Conservation (phyloP, 1,139 yeast genomes). For the Wickerhamiella pararugosa region DNA sequence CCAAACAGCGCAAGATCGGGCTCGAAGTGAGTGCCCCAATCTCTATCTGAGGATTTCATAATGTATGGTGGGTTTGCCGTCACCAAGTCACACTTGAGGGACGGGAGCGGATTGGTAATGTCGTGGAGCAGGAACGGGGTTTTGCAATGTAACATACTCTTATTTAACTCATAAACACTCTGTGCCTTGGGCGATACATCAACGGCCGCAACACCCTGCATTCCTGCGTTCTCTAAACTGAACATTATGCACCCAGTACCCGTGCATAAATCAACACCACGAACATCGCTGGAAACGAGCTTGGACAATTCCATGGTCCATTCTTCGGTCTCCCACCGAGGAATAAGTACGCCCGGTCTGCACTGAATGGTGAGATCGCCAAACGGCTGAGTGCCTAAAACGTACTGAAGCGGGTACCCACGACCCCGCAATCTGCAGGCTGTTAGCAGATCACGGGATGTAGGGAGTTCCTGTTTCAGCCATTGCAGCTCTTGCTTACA, state of each 20-base stretch:
- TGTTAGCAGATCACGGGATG: constrained; percentile 5
- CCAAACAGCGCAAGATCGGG: constrained; percentile 70
- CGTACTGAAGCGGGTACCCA: constrained; percentile 63
- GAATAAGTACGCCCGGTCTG: constrained; percentile 56
- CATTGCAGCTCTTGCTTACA: constrained; percentile 36
- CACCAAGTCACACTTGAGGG: constrained; percentile 33
- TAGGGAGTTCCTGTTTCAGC: constrained; percentile 31
- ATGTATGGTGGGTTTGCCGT: constrained; percentile 89
- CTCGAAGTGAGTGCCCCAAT: constrained; percentile 57
- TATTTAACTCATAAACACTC: constrained; percentile 36
- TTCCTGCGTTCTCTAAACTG: constrained; percentile 21
- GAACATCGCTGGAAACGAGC: constrained; percentile 18
- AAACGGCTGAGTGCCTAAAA: constrained; percentile 78
- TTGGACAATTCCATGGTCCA: constrained; percentile 44
- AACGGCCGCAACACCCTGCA: constrained; percentile 31
- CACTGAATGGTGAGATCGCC: constrained; percentile 51
- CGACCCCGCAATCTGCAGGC: constrained; percentile 22
- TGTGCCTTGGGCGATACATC: constrained; percentile 49
- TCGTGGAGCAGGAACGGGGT: neutral
- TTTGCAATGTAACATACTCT: neutral
- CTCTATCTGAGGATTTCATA: constrained; percentile 31
- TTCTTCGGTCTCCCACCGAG: constrained; percentile 93
- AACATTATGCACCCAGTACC: constrained; percentile 86
- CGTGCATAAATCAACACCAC: constrained; percentile 61
- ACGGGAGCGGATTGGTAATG: neutral